Evolutionary conservation across 2,329 filamentous ascomycete species (phyloP).

Genomic region (Grosmannia huntii): DNA sequence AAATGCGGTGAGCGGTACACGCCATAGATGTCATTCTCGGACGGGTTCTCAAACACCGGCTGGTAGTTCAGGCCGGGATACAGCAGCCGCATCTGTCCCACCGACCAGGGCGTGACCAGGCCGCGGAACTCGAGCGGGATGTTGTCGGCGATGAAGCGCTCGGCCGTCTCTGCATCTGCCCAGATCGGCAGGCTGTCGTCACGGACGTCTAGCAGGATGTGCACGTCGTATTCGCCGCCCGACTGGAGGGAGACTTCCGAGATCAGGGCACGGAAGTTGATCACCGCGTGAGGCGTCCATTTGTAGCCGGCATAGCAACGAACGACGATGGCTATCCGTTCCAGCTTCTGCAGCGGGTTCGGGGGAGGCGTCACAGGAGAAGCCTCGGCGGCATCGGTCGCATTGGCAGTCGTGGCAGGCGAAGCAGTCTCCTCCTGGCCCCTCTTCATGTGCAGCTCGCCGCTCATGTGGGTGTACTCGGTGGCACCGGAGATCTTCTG

Average conservation of each 20-base stretch:
- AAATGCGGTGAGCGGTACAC: conserved; percentile 56
- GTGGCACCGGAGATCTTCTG: neutral
- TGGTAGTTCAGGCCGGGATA: conserved; percentile 62
- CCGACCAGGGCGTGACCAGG: conserved; percentile 74
- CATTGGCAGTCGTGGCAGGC: neutral
- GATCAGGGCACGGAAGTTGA: conserved; percentile 73
- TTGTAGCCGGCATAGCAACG: conserved; percentile 69
- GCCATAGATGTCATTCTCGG: conserved; percentile 47
- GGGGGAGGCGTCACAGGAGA: neutral
- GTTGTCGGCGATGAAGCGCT: conserved; percentile 53
- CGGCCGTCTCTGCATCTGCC: conserved; percentile 62
- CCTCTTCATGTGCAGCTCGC: conserved; percentile 4
- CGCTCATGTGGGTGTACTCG: neutral
- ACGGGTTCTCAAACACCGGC: conserved; percentile 43
- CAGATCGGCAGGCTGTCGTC: conserved; percentile 69
- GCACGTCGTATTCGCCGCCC: conserved; percentile 69
- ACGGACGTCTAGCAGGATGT: conserved; percentile 77
- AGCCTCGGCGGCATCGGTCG: neutral
- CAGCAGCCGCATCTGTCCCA: conserved; percentile 68
- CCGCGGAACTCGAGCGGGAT: conserved; percentile 66
- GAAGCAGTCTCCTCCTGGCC: conserved; percentile 9
- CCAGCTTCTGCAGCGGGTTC: conserved; percentile 25
- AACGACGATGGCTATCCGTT: conserved; percentile 63
- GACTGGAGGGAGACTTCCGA: conserved; percentile 66
- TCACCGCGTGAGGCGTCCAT: conserved; percentile 64